These are phyloP conservation scores for Monilinia laxa DNA, from an alignment of 2,329 filamentous ascomycete species.

Conservation along the genomic window DNA sequence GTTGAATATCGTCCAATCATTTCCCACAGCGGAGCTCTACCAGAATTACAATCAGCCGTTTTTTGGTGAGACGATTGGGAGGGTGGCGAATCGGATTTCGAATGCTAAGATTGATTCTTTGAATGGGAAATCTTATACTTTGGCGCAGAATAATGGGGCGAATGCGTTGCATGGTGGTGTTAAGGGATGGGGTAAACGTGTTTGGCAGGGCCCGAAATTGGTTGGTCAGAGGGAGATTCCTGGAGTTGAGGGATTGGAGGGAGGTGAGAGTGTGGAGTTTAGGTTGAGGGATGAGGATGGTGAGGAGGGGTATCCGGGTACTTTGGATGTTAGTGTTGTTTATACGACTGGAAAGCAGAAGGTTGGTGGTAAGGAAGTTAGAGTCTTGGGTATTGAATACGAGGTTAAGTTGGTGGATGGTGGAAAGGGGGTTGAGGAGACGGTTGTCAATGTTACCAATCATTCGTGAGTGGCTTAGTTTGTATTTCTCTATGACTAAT, in stretches of 20 bases:
- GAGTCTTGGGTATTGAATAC: constrained; percentile 82
- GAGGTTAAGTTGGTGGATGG: constrained; percentile 73
- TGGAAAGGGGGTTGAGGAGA: constrained; percentile 68
- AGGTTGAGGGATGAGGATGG: constrained; percentile 70
- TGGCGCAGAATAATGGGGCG: constrained; percentile 73
- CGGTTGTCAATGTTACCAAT: constrained; percentile 89
- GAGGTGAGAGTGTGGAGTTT: constrained; percentile 67
- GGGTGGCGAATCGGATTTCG: constrained; percentile 76
- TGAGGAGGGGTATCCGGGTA: constrained; percentile 88
- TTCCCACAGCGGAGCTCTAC: constrained; percentile 75
- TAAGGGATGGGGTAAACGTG: constrained; percentile 77
- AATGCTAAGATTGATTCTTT: constrained; percentile 68
- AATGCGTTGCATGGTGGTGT: constrained; percentile 75
- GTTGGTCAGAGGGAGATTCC: constrained; percentile 53
- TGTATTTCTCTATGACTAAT: not conserved
- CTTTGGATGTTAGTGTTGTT: constrained; percentile 72
- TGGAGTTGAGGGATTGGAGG: constrained; percentile 52
- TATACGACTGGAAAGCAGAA: constrained; percentile 74
- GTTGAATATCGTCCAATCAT: constrained; percentile 82
- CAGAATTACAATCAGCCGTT: constrained; percentile 70
- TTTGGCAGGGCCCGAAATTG: constrained; percentile 70
- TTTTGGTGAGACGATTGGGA: constrained; percentile 94
- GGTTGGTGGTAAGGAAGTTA: constrained; percentile 60
- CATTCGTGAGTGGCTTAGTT: constrained; percentile 64
- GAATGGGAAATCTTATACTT: constrained; percentile 68